Evolutionary conservation across 768 basidiomycete species (phyloP).

Genomic region (Trametes maxima): DNA sequence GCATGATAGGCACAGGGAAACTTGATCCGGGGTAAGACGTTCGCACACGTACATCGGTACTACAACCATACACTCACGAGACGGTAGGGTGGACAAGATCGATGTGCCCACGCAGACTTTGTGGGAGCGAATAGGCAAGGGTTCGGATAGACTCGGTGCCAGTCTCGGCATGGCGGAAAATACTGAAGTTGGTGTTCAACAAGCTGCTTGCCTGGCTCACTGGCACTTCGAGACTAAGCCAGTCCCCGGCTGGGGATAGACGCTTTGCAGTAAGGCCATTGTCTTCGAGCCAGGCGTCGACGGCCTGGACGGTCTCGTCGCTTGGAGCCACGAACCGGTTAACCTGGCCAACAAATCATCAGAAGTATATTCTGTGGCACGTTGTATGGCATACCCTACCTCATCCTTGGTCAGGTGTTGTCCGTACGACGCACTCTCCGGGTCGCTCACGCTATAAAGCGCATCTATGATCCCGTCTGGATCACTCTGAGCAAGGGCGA

Average conservation of each 20-base stretch:
- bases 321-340: constrained; percentile 31
- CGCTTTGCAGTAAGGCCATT: constrained; percentile 29
- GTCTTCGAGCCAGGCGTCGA: constrained; percentile 32
- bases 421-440: neutral
- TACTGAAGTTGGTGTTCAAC: constrained; percentile 36
- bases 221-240: constrained; percentile 35
- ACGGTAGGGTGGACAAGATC: constrained; percentile 37
- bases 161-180: constrained; percentile 35
- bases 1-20: neutral
- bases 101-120: constrained; percentile 33
- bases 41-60: too few species aligned
- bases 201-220: constrained; percentile 38
- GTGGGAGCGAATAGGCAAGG: constrained; percentile 41
- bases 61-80: constrained; percentile 21
- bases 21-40: neutral
- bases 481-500: constrained; percentile 41
- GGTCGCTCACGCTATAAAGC: constrained; percentile 38
- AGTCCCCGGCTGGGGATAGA: constrained; percentile 37
- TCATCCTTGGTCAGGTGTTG: neutral
- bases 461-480: constrained; percentile 39
- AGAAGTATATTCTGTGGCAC: neutral
- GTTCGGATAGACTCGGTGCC: constrained; percentile 37
- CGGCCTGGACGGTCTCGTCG: constrained; percentile 30
- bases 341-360: constrained; percentile 21
- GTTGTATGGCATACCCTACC: neutral